These are phyloP conservation scores for Myxozyma vanderwaltii DNA, from an alignment of 805 yeast species.

Conservation along the genomic window DNA sequence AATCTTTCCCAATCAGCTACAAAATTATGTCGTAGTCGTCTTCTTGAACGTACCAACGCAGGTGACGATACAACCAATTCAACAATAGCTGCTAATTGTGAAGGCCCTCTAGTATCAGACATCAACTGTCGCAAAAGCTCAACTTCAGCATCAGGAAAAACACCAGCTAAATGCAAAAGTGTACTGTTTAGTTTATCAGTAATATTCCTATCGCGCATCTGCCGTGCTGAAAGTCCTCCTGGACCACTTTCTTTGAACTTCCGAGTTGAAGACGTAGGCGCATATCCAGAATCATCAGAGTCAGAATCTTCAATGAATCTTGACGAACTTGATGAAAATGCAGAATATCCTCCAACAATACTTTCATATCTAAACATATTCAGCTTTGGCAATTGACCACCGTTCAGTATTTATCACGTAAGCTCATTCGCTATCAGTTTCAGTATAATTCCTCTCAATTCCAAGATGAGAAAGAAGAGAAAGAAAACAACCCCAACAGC, in stretches of 20 bases:
- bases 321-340: not conserved
- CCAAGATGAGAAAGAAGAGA: no score
- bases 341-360: no score
- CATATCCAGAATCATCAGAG: slow-evolving; percentile 8
- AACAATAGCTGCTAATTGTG: slow-evolving; percentile 27
- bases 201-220: slow-evolving; percentile 4
- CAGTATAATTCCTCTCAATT: no score
- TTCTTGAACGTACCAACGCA: slow-evolving; percentile 12
- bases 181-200: slow-evolving; percentile 17
- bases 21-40: slow-evolving; percentile 13
- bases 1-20: slow-evolving; percentile 24
- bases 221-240: not conserved
- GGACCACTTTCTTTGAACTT: not conserved
- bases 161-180: slow-evolving; percentile 17
- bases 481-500: no score
- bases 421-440: no score
- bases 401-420: no score
- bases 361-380: slow-evolving; percentile 2
- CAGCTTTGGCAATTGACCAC: no score
- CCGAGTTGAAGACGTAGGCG: not conserved
- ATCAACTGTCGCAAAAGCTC: slow-evolving; percentile 25
- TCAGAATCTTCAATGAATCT: not conserved
- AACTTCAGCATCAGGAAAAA: slow-evolving; percentile 32
- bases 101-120: slow-evolving; percentile 26
- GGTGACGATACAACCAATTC: slow-evolving; percentile 27